Base-by-base conservation (phyloP, 495 filamentous ascomycete species). In the Xylaria scruposa region DNA sequence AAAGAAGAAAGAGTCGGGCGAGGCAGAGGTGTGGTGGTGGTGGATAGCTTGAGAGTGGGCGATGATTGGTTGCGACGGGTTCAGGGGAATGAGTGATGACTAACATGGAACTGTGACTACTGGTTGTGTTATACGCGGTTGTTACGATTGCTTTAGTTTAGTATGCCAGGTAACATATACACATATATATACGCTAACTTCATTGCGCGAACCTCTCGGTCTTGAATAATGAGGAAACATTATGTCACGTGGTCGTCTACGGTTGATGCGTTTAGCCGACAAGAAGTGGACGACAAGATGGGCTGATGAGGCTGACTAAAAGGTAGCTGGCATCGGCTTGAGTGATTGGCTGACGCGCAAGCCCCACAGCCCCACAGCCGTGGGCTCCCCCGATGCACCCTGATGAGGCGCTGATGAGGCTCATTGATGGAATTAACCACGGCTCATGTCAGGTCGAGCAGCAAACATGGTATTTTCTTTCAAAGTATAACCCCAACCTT, bases 41-140 rank as follows among this genome's bases (percentile, higher is more conserved):
- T 97, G 3, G 94, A 97, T 77, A 91, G 88, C 36, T 81, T 90
- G 71, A 84, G 90, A 60, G 86, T 94, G 33, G 90, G 91, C 26
- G 94, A 97, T 72, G 94, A 97, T 78, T 97, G 93, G 93, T 85
- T 84, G 68, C 87, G 91, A 73, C 85, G 94, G 68, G 89, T 95
- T 71, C 87, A 87, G 74, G 91, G 90, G 61, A 85, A 85, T 78
- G 92, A 94, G 76, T 95, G 85, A 86, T 26, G 75, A 19, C 31
- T 15, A 21, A 38, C 17, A 10, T 40, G 2, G 58, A 36, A 60
- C 19, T 38, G 58, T 19, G 56, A 38, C 33, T 60, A 38, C 15
- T 38, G 17, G 31, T 24, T 61, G 40, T 47, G 24, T 13, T n/a
- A 26, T 60, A 29, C 54, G 5, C 17, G 29, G 17, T 31, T 70